Base-by-base conservation (phyloP, 2,329 filamentous ascomycete genomes). In the Trichoderma cornu-damae region DNA sequence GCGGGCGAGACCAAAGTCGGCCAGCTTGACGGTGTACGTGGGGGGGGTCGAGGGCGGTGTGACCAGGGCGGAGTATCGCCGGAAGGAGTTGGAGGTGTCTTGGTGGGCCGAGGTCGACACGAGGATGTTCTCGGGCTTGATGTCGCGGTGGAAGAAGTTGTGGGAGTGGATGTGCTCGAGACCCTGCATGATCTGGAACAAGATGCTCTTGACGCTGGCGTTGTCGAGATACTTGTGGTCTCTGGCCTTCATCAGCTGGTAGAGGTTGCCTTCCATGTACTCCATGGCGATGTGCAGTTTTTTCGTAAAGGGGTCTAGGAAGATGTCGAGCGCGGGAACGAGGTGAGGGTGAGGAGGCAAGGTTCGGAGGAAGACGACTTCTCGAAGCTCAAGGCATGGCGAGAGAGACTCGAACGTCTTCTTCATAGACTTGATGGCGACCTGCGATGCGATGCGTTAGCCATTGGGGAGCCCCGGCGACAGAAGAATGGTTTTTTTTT, bases 371-470 rank as follows among this genome's bases (percentile, higher is more conserved):
- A 99, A 99, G 70, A 99, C 94, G 63, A 99, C 94, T 73, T 99
- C 94, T 61, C 94, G 87, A 54, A 99, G 83, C 73, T 99, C 94
- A 62, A 96, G 76, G 72, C 94, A 99, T 52, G 91, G 88, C 14
- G 83, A 77, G 69, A 96, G 91, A 1, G 90, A 96, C 66, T 97
- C 92, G 67, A 97, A 99, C 0, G 88, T 92, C 83, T 99, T 99
- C 81, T 99, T 99, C 94, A 99, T 99, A 5, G 94, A 97, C 77
- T 99, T 99, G 76, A 99, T 96, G 42, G 94, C 94, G 67, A 99
- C 89, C 94, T 97, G 56, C 40, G 58, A 55, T 38, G 46, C 56
- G 61, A 55, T 38, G 46, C 56, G 61, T 66, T 61, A 64, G 52
- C 43, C 43, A 28, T 22, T n/a, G n/a, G n/a, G n/a, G 28, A 26